A percentile compares a stretch with the other conserved stretches of the same genome.
Evolutionary conservation across 768 basidiomycete species (phyloP).

Genomic region (Daedaleopsis sinensis): DNA sequence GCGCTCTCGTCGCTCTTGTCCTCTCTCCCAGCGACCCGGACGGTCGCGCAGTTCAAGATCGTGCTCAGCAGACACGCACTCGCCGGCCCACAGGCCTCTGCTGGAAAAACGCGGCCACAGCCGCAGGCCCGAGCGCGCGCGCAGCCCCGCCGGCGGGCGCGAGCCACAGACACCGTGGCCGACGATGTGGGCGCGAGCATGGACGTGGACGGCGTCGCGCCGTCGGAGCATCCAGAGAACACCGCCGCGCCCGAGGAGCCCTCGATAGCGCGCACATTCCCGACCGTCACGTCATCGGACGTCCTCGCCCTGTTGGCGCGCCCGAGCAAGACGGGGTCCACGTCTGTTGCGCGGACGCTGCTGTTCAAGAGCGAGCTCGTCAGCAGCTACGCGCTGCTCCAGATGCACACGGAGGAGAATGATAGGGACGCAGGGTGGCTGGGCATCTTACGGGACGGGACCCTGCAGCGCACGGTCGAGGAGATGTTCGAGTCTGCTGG

Average conservation of each 20-base stretch:
- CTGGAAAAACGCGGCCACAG: slow-evolving; percentile 4
- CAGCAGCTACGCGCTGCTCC: slow-evolving; percentile 29
- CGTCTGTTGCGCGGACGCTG: neutral
- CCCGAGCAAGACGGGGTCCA: slow-evolving; percentile 11
- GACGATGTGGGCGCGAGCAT: neutral
- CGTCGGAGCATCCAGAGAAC: slow-evolving; percentile 5
- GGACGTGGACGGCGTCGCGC: neutral
- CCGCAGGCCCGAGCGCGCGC: slow-evolving; percentile 29
- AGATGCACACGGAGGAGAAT: slow-evolving; percentile 18
- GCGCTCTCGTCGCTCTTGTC: slow-evolving; percentile 26
- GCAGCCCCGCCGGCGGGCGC: slow-evolving; percentile 27
- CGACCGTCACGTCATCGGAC: slow-evolving; percentile 20
- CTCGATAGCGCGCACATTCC: slow-evolving; percentile 19
- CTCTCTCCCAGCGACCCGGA: slow-evolving; percentile 27
- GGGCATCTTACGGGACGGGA: slow-evolving; percentile 19
- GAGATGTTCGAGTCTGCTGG: slow-evolving; percentile 11
- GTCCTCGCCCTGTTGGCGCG: slow-evolving; percentile 21
- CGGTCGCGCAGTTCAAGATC: slow-evolving; percentile 32
- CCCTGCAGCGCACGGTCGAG: slow-evolving; percentile 22
- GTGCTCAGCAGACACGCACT: slow-evolving; percentile 29
- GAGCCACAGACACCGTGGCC: slow-evolving; percentile 10
- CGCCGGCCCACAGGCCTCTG: neutral
- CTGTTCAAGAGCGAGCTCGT: slow-evolving; percentile 32
- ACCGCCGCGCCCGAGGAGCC: neutral
- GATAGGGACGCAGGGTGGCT: slow-evolving; percentile 27